Base-by-base conservation (phyloP, 371 early-diverging fungal genomes). In the Smittium culicis region DNA sequence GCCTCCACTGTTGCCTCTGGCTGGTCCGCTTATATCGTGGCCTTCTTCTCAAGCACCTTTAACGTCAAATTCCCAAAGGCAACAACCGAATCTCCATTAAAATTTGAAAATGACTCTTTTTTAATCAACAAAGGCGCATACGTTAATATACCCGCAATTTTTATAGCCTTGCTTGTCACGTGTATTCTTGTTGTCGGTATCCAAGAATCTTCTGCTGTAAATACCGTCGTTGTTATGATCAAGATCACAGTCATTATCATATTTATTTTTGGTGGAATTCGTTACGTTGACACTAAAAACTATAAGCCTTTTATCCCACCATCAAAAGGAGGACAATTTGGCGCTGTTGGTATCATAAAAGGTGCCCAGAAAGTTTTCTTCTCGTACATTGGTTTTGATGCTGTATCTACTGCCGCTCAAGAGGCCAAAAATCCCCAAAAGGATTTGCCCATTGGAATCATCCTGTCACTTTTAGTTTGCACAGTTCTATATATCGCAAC, bases 371-470 rank as follows among this genome's bases (percentile, higher is more conserved):
- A n/a, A n/a, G n/a, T n/a, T 83, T 91, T 91, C 74, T 91, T 91
- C 71, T 84, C 90, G n/a, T 90, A 87, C 70, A 85, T 88, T 72
- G 91, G 92, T 34, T 91, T 91, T 74, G 93, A 91, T 73, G 81
- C 89, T 33, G 85, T 92, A 25, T 85, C 90, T 0, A 90, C 91
- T 0, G 83, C 85, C n/a, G 86, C 93, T 0, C 85, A 88, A 73
- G 93, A 93, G 77, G 79, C 87, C 34, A 82, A 80, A 67, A 84
- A 86, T 33, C 92, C 93, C 24, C 80, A 82, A 35, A 80, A 87
- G 25, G 90, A 91, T 72, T 70, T 93, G 59, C 92, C 93, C n/a
- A 83, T 93, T 54, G 92, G 89, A 60, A 90, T 93, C 67, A 74
- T 88, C 65, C 82, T 80, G 32, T 86, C 88, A 28, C 78, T 91